A percentile compares a stretch with the other conserved stretches of the same genome.
Conservation (phyloP, 2,329 filamentous ascomycete genomes). For the Penicillium frequentans region DNA sequence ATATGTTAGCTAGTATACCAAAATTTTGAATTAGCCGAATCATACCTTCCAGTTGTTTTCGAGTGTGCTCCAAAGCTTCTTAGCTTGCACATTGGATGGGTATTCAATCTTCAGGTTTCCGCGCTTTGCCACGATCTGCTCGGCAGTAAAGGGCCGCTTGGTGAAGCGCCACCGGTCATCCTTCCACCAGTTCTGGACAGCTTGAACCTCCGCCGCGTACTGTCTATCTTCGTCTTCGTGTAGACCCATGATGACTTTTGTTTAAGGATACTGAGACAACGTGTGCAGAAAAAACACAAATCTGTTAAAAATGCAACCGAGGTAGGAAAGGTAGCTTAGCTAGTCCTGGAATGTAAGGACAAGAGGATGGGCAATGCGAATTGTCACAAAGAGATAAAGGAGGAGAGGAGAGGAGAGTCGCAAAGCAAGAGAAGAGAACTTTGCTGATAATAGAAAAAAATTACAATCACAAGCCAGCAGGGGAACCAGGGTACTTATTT, state of each 20-base stretch:
- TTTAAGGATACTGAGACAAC: slow-evolving; percentile 13
- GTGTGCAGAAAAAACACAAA: not conserved
- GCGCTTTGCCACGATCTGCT: slow-evolving; percentile 95
- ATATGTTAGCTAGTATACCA: not conserved
- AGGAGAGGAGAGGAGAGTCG: slow-evolving; percentile 5
- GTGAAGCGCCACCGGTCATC: slow-evolving; percentile 91
- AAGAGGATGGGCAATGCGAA: slow-evolving; percentile 1
- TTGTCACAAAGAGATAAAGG: not conserved
- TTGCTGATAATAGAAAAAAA: not conserved
- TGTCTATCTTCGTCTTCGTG: slow-evolving; percentile 69
- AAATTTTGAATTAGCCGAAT: not conserved
- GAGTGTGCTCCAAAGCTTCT: slow-evolving; percentile 92
- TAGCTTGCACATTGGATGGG: slow-evolving; percentile 81
- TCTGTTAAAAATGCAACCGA: slow-evolving; percentile 11
- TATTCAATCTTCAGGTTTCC: slow-evolving; percentile 90
- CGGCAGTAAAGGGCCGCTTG: slow-evolving; percentile 87
- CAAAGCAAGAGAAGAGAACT: not conserved
- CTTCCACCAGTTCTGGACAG: slow-evolving; percentile 92
- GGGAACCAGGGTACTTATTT: slow-evolving; percentile 32
- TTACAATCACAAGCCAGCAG: slow-evolving; percentile 31
- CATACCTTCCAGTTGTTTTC: slow-evolving; percentile 80
- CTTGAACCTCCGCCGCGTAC: slow-evolving; percentile 79
- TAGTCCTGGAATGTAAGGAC: slow-evolving; percentile 7
- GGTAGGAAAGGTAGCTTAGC: slow-evolving; percentile 6
- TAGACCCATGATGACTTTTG: slow-evolving; percentile 37